Evolutionary conservation across 2,329 filamentous ascomycete genomes (phyloP), one percentile per base, ranked within the genome.

Genomic region (Pyricularia pennisetigena): DNA sequence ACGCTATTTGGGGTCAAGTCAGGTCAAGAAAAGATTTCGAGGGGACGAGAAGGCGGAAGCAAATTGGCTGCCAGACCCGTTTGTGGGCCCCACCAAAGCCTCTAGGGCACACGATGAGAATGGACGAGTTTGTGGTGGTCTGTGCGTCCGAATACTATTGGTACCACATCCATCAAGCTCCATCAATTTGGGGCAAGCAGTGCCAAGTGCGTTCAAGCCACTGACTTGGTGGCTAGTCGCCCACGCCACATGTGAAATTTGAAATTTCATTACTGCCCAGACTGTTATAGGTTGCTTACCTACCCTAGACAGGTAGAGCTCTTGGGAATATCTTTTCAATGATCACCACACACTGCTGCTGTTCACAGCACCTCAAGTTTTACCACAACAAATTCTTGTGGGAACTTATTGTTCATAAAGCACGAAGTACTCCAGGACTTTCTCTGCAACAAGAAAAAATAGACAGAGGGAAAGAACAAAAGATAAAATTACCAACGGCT

Each of bases 11-110:
- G 59, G 59, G 57, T 16, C 24, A 16, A 28, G 24, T 12, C 16
- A 28, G 8, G 41, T 20, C 41, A 62, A 62, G 26, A 62, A 62
- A 62, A 28, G 24, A 62, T 62, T 62, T 62, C 26, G 59, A 62
- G 14, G 28, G 28, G 14, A 26, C 6, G 24, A 62, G 9, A 61
- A 20, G 24, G 59, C 57, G 59, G 59, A 62, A 62, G 59, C 59
- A 62, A 62, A 62, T 62, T 62, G 59, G 59, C 59, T 62, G 59
- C 10, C 59, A 62, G 59, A 62, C 59, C 59, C 59, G 59, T 62
- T 62, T 62, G 59, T 62, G 59, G 59, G 59, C 59, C 59, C 59
- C 59, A 62, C 59, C 59, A 16, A 16, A 26, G 28, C 12, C 59
- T 62, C 59, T 62, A 62, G 59, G 59, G 59, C 59, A 62, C 59